Percentiles rank a stretch among this genome's conserved stretches.
Conservation (phyloP, 495 filamentous ascomycete species). For the Hypoxylon trugodes region DNA sequence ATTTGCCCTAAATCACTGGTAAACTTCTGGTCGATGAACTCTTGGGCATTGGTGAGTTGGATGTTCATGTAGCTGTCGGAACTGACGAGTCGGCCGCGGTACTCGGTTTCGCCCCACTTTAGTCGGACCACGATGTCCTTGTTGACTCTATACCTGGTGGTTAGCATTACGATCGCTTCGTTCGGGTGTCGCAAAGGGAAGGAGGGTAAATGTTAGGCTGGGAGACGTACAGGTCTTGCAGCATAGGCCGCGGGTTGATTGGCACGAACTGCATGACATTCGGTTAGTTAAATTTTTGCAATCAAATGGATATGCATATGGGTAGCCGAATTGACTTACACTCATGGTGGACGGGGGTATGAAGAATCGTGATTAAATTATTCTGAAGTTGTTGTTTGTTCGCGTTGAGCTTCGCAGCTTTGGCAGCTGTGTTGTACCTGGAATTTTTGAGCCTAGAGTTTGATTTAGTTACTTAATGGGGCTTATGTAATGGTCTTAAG, state of each 20-base stretch:
- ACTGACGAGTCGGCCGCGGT: constrained; percentile 85
- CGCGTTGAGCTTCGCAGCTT: not conserved
- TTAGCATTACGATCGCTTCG: constrained; percentile 15
- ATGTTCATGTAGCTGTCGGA: constrained; percentile 99
- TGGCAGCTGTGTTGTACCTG: constrained; percentile 7
- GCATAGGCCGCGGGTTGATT: constrained; percentile 88
- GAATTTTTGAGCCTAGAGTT: constrained; percentile 21
- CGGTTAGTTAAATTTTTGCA: constrained; percentile 25
- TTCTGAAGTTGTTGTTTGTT: constrained; percentile 21
- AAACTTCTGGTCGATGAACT: constrained; percentile 88
- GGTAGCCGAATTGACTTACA: constrained; percentile 26
- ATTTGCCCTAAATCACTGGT: constrained; percentile 87
- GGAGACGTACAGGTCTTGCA: constrained; percentile 81
- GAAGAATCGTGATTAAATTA: constrained; percentile 16
- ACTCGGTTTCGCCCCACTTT: constrained; percentile 98
- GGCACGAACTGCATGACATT: constrained; percentile 70
- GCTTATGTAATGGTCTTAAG: too few relatives aligned
- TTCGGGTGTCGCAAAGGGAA: not conserved
- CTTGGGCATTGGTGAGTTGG: constrained; percentile 86
- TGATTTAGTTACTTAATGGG: too few relatives aligned
- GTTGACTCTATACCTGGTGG: constrained; percentile 70
- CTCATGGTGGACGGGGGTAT: constrained; percentile 39
- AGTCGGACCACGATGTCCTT: constrained; percentile 88
- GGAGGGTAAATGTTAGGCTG: constrained; percentile 1
- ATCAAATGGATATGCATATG: too few relatives aligned